phyloP scores from a whole-genome alignment of 441 rosid genomes.

The Eugenia klotzschiana region DNA sequence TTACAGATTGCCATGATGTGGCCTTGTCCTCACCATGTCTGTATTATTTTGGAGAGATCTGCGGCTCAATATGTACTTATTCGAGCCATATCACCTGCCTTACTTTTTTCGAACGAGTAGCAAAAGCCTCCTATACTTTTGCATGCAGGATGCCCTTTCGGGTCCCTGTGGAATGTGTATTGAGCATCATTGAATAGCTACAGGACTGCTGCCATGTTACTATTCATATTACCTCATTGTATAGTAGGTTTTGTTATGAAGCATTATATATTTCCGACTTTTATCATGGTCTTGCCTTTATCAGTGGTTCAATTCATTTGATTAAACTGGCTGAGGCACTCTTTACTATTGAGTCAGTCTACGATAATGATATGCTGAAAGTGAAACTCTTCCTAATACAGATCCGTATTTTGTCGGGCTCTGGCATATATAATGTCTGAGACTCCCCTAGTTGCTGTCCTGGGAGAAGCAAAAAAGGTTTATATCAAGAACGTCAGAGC shows the following conservation, averaged over 20 bases:
- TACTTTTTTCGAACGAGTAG: neutral
- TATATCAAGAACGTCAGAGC: conserved; percentile 2
- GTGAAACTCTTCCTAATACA: conserved; percentile 22
- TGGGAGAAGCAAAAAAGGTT: conserved; percentile 66
- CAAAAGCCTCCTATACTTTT: neutral
- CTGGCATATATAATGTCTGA: conserved; percentile 58
- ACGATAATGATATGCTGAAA: neutral
- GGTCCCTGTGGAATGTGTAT: neutral
- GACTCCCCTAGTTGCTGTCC: conserved; percentile 47
- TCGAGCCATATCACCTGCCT: neutral
- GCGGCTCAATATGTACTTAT: neutral
- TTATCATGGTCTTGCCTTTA: neutral
- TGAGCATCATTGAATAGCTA: neutral
- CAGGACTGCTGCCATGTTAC: neutral
- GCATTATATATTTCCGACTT: neutral
- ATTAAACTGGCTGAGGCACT: neutral
- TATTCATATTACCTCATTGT: neutral
- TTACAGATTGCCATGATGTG: neutral
- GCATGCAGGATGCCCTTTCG: neutral
- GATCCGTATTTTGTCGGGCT: conserved; percentile 47
- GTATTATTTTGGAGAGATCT: neutral
- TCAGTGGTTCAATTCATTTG: neutral
- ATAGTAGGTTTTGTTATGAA: neutral
- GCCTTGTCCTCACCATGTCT: neutral
- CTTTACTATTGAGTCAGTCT: neutral